These are phyloP conservation scores for Dichotomocladium elegans DNA, from an alignment of 371 early-diverging fungal species.

Conservation along the genomic window DNA sequence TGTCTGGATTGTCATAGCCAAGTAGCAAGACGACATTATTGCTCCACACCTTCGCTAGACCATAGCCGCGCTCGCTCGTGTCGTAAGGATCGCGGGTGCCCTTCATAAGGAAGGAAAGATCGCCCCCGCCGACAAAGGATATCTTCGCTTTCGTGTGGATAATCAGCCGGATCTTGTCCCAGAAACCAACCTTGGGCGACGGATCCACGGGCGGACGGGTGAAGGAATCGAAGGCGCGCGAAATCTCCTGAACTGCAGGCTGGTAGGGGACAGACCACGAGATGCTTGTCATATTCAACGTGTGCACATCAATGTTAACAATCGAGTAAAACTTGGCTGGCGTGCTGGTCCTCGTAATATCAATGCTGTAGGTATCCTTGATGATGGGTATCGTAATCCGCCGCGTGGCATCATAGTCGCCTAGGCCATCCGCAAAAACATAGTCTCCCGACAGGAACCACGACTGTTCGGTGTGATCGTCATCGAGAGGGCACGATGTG, in stretches of 20 bases:
- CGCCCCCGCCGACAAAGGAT: slow-evolving; percentile 57
- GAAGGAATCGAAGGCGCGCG: slow-evolving; percentile 57
- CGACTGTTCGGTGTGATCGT: neutral
- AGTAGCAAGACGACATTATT: slow-evolving; percentile 34
- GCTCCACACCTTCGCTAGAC: slow-evolving; percentile 45
- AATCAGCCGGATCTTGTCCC: slow-evolving; percentile 74
- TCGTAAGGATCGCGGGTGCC: slow-evolving; percentile 48
- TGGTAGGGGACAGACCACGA: slow-evolving; percentile 65
- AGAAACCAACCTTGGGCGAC: slow-evolving; percentile 66
- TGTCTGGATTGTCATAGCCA: slow-evolving; percentile 35
- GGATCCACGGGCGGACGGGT: slow-evolving; percentile 66
- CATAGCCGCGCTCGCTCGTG: slow-evolving; percentile 38
- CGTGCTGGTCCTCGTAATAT: slow-evolving; percentile 49
- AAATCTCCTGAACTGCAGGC: slow-evolving; percentile 62
- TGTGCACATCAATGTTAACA: slow-evolving; percentile 47
- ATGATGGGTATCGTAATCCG: slow-evolving; percentile 17
- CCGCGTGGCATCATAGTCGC: slow-evolving; percentile 30
- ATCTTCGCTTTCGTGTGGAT: slow-evolving; percentile 59
- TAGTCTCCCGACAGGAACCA: slow-evolving; percentile 45
- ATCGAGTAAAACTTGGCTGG: slow-evolving; percentile 64
- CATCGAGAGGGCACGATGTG: neutral
- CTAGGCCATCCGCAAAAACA: slow-evolving; percentile 40
- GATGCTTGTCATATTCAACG: slow-evolving; percentile 29
- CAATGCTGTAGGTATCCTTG: slow-evolving; percentile 22
- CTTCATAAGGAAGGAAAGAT: slow-evolving; percentile 45